A percentile compares a stretch with the other conserved stretches of the same genome.
These are phyloP conservation scores for Acacia confusa DNA, from an alignment of 306 rosid species.

Conservation along the genomic window DNA sequence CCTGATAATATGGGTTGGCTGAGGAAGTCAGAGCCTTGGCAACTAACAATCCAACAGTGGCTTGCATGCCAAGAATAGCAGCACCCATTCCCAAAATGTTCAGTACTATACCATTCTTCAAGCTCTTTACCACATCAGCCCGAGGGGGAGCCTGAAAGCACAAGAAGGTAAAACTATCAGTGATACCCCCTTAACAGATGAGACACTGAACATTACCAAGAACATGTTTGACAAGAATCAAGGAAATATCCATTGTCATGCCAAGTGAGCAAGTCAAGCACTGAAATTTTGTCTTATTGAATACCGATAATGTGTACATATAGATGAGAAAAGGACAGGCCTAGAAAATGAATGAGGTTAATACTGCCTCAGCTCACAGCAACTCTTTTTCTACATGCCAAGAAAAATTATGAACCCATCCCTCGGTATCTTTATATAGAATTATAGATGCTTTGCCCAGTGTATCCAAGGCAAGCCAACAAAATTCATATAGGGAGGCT, in stretches of 20 bases:
- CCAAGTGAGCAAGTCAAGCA: not conserved
- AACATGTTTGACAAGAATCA: not conserved
- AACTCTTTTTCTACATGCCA: not conserved
- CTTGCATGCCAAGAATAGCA: slow-evolving; percentile 97
- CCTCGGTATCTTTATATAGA: not conserved
- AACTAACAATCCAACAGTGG: slow-evolving; percentile 88
- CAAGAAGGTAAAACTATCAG: not conserved
- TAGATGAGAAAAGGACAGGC: too few species aligned
- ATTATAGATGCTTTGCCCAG: not conserved
- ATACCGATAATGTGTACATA: too few species aligned
- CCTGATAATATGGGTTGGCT: slow-evolving; percentile 87
- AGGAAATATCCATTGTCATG: not conserved
- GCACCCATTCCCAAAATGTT: slow-evolving; percentile 96
- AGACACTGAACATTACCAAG: not conserved
- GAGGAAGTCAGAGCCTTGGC: slow-evolving; percentile 97
- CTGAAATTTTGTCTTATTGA: too few species aligned
- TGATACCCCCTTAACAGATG: slow-evolving; percentile 7
- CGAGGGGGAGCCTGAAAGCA: slow-evolving; percentile 94
- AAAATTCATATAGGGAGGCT: not conserved
- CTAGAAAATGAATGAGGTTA: not conserved
- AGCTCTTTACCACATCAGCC: slow-evolving; percentile 88
- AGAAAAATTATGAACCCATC: not conserved
- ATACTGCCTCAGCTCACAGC: not conserved
- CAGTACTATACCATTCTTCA: slow-evolving; percentile 74
- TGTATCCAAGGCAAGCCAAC: not conserved